Evolutionary conservation across 164 flowering plant species (phyloP).

Genomic region (Vitis cinerea): DNA sequence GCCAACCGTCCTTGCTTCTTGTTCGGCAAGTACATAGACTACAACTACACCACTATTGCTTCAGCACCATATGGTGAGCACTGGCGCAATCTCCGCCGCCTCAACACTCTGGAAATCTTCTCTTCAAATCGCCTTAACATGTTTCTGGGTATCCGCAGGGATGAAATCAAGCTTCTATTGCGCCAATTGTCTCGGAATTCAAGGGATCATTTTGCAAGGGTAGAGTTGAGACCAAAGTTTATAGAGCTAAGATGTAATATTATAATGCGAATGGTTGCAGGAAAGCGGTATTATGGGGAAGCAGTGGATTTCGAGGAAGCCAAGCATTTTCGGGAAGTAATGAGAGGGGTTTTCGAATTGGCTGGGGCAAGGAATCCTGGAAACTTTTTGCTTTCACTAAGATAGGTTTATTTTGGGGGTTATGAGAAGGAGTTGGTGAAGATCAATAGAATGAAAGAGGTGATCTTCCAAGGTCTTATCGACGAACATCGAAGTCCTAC

Average conservation of each 20-base stretch:
- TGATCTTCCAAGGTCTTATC: conserved; percentile 13
- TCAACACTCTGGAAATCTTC: no score
- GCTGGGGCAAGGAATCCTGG: conserved; percentile 3
- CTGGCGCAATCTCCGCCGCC: no score
- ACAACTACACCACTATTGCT: conserved; percentile 5
- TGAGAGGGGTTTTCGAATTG: background rate
- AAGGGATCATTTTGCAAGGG: background rate
- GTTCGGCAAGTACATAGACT: background rate
- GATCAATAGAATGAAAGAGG: conserved; percentile 1
- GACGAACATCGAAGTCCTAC: conserved; percentile 6
- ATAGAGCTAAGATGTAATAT: no score
- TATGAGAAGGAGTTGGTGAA: conserved; percentile 1
- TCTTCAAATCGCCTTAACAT: no score
- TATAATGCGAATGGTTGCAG: no score
- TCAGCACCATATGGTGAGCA: background rate
- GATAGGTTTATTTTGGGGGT: background rate
- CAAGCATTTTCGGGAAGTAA: background rate
- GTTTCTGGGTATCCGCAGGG: no score
- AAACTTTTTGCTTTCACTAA: conserved; percentile 11
- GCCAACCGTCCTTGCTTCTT: no score
- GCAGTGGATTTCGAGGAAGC: conserved; percentile 1
- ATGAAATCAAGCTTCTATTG: background rate
- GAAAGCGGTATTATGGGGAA: no score
- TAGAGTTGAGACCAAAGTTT: background rate
- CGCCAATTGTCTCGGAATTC: conserved; percentile 1